Conservation (phyloP, 192 early-diverging fungal species). For the Diversispora epigaea region DNA sequence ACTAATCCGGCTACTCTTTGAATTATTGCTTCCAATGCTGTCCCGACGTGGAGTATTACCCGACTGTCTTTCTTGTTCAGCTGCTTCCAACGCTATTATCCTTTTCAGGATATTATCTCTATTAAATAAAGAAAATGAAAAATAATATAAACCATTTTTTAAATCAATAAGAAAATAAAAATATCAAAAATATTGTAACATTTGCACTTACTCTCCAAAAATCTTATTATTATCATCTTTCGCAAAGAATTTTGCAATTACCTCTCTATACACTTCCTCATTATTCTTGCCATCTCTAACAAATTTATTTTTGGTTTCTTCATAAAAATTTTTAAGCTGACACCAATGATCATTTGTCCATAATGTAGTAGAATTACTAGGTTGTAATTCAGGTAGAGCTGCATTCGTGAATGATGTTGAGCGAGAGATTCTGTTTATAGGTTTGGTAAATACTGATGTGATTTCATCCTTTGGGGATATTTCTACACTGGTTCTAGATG, state of each 20-base stretch:
- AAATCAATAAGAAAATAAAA: neutral
- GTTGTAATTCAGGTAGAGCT: neutral
- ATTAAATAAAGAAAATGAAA: neutral
- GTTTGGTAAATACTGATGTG: neutral
- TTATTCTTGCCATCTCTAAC: neutral
- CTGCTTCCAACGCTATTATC: slow-evolving; percentile 4
- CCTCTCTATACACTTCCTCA: slow-evolving; percentile 14
- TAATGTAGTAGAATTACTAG: neutral
- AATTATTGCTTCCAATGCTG: slow-evolving; percentile 1
- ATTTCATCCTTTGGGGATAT: no score
- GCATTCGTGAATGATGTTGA: neutral
- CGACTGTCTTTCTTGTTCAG: neutral
- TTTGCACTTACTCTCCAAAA: slow-evolving; percentile 12
- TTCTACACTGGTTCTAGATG: neutral
- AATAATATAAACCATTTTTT: neutral
- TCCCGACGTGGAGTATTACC: neutral
- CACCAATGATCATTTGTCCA: slow-evolving; percentile 9
- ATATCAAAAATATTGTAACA: no score
- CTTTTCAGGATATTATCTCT: neutral
- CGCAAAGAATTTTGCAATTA: neutral
- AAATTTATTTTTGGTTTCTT: slow-evolving; percentile 11
- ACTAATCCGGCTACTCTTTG: neutral
- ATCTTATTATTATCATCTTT: neutral
- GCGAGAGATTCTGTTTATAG: neutral
- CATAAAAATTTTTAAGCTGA: slow-evolving; percentile 1